Conservation (phyloP, 495 filamentous ascomycete species). For the Annulohypoxylon maeteangense region DNA sequence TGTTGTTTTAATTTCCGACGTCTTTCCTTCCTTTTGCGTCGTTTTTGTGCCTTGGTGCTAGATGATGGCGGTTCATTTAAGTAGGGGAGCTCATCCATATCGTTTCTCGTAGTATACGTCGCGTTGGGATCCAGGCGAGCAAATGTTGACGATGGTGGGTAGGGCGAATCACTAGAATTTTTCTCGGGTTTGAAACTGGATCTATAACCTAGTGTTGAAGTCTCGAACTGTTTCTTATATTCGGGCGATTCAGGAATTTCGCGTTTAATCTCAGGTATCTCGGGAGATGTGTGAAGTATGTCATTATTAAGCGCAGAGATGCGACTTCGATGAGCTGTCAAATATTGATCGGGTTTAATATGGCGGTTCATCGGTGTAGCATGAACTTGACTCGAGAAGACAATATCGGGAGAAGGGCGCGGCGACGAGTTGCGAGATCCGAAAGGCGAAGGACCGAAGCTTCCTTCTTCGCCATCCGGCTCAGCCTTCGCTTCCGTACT, state of each 20-base stretch:
- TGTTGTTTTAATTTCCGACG: slow-evolving; percentile 5
- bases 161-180: slow-evolving; percentile 38
- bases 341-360: neutral
- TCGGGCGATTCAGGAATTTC: slow-evolving; percentile 38
- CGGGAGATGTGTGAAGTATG: neutral
- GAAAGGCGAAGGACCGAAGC: neutral
- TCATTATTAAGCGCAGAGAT: neutral
- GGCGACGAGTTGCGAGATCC: slow-evolving; percentile 1
- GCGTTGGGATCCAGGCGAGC: neutral
- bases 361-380: neutral
- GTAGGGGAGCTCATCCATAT: neutral
- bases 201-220: slow-evolving; percentile 19
- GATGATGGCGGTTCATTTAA: neutral
- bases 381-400: slow-evolving; percentile 37
- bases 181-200: slow-evolving; percentile 39
- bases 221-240: slow-evolving; percentile 21
- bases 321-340: neutral
- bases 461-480: slow-evolving; percentile 11
- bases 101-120: neutral
- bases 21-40: neutral
- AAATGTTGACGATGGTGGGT: slow-evolving; percentile 21
- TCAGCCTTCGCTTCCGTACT: slow-evolving; percentile 27
- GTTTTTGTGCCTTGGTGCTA: neutral
- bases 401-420: slow-evolving; percentile 11
- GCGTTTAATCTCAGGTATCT: neutral